A percentile compares a stretch with the other conserved stretches of the same genome.
Conservation (phyloP, 2,329 filamentous ascomycete species). For the Fusarium pilosicola region DNA sequence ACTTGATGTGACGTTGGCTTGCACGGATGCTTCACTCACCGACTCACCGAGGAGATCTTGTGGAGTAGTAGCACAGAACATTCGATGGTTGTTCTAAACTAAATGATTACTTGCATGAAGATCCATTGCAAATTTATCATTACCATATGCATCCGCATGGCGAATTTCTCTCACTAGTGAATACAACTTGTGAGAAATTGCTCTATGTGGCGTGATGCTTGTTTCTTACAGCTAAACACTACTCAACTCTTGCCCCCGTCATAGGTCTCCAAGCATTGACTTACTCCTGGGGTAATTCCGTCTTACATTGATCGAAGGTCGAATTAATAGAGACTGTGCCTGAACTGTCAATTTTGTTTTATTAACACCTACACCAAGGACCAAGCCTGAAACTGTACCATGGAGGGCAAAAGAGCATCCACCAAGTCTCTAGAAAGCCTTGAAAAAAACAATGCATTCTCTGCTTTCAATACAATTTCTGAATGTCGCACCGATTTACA, state of each 20-base stretch:
- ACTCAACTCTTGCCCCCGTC: no score
- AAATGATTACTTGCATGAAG: not conserved
- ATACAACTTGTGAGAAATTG: accelerated
- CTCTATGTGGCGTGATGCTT: not conserved
- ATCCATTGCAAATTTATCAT: accelerated
- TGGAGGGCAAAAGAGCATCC: not conserved
- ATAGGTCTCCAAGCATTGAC: not conserved
- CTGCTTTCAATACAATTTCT: not conserved
- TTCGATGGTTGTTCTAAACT: not conserved
- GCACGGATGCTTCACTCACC: not conserved
- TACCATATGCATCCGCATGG: not conserved
- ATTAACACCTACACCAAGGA: not conserved
- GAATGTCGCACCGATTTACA: not conserved
- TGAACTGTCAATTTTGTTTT: not conserved
- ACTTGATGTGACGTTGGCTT: not conserved
- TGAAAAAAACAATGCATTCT: not conserved
- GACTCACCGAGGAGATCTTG: not conserved
- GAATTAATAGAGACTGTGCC: not conserved
- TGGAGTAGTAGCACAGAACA: not conserved
- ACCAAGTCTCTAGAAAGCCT: not conserved
- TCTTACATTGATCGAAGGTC: not conserved
- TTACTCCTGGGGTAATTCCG: not conserved
- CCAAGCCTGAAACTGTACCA: not conserved
- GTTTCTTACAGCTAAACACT: not conserved
- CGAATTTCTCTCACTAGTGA: no score